Base-by-base conservation (phyloP, 495 filamentous ascomycete species). In the Penicillium cinerascens region DNA sequence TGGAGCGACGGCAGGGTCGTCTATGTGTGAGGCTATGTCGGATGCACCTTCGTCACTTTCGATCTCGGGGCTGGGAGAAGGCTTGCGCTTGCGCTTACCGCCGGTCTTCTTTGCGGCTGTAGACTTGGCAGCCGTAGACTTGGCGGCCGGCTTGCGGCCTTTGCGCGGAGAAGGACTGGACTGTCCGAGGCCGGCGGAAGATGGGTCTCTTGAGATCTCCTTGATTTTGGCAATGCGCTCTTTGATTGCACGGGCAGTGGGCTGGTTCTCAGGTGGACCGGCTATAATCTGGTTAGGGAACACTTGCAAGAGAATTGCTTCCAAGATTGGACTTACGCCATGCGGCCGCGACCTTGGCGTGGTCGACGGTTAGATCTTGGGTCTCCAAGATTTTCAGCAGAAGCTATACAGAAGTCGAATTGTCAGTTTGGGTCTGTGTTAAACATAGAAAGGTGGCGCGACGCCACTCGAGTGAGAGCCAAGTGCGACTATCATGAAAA, bases 191-290 rank as follows among this genome's bases (percentile, higher is more conserved):
- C 18, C 3, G 3, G 5, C 20, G 9, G 40, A 25, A 23, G 6
- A 2, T 6, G 22, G 6, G 17, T 21, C 18, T 43, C 26, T 52
- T 20, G 10, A 15, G 0, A 50, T 47, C 6, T 65, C 51, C 35
- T 74, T 73, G 47, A 80, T 75, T 11, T 62, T 69, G n/a, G 62
- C 51, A 0, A 80, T 65, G 6, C 73, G 75, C 49, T 79, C 78
- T 8, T 61, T 67, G 47, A 80, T 77, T n/a, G 78, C 78, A 22
- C 77, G 72, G 0, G 73, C 55, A 22, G 77, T 79, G 1, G 76
- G 76, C 6, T 54, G 29, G 4, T 11, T 33, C 13, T 33, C 29
- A 1, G 29, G 9, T 1, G 29, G 9, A 3, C 29, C 29, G 10
- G 29, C 29, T 33, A 33, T 10, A 33, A 1, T 3, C 1, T 13